Base-by-base conservation (phyloP, 129 eudicot genomes). In the Rutidosis leptorrhynchoides region DNA sequence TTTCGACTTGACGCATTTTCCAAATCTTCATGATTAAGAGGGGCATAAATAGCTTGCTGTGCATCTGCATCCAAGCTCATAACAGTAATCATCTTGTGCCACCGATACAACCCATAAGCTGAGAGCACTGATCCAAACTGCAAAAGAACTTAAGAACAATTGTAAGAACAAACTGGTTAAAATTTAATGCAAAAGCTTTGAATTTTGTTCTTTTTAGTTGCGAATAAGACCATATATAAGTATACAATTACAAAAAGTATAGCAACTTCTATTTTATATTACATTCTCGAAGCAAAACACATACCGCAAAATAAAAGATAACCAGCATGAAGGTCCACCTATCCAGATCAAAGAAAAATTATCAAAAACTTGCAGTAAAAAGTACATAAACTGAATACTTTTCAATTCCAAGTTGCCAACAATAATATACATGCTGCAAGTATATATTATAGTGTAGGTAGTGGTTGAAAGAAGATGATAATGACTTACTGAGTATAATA, bases 241-340 rank as follows among this genome's bases (percentile, higher is more conserved):
- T 12, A 21, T 19, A 65, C 33, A 58, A 58, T 4, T 48, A 46
- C 12, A 51, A 61, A 73, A 62, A 54, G 33, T 21, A 33, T 40
- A 42, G 32, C 45, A 42, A 10, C 15, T 25, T 40, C 61, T 17
- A 42, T 8, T n/a, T n/a, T 42, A 42, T 17, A 43, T 23, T 17
- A 63, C 55, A 35, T 54, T 7, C 45, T 32, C 7, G 30, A 67
- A 30, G 29, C 6, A 67, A 37, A 46, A 71, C 7, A 72, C 84
- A 56, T 88, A 93, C 96, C 96, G 78, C 96, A 64, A 93, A 92
- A 77, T 93, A 93, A 65, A 88, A 58, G 54, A 89, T 86, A 65
- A 86, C 90, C 69, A 93, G 79, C 8, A 79, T 73, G 51, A 83
- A 82, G 49, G 98, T 93, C 96, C 95, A 93, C 90, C 98, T 93